Evolutionary conservation across 176 grass and related monocot species (phyloP), one percentile per base, ranked within the genome.

Genomic region (Musa troglodytarum): DNA sequence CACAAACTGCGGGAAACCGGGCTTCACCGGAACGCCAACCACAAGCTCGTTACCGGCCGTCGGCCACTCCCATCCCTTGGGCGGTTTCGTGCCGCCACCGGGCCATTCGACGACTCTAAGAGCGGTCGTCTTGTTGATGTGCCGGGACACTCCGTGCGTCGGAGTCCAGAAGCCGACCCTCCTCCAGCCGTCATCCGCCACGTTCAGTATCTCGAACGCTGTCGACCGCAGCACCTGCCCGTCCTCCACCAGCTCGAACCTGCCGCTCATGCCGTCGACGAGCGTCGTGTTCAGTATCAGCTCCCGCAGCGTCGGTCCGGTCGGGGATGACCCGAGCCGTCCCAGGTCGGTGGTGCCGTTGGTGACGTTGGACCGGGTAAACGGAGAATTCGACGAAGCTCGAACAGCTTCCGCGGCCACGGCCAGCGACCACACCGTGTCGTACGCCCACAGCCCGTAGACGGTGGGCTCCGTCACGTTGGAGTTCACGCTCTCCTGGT

Each of bases 1-100:
- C 4, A 96, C 56, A 86, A 96, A 92, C 2, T 53, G 19, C 7
- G n/a, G n/a, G n/a, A 86, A 92, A 26, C 93, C 93, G 75, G 73
- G 65, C 73, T 88, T 92, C 28, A 12, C 72, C 25, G 93, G n/a
- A 34, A 96, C 65, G 1, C 76, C 89, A 25, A 96, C 88, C 79
- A 15, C 50, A 20, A 96, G 81, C 0, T 0, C 53, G 72, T 59
- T 75, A 13, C 81, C 66, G 50, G 76, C 81, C 0, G 10, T 80
- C 23, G 93, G 89, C 21, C 91, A 92, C 65, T 92, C 21, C 87
- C 89, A 96, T 63, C 93, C 93, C 75, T 81, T 92, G 2, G 93
- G 83, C 68, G 2, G 11, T 52, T 9, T 5, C 34, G 10, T 49
- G 19, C 58, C 57, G 17, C 65, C 53, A 49, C 87, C 87, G 11